phyloP scores from a whole-genome alignment of 495 filamentous ascomycete genomes.

The Lasiosphaeria ovina region DNA sequence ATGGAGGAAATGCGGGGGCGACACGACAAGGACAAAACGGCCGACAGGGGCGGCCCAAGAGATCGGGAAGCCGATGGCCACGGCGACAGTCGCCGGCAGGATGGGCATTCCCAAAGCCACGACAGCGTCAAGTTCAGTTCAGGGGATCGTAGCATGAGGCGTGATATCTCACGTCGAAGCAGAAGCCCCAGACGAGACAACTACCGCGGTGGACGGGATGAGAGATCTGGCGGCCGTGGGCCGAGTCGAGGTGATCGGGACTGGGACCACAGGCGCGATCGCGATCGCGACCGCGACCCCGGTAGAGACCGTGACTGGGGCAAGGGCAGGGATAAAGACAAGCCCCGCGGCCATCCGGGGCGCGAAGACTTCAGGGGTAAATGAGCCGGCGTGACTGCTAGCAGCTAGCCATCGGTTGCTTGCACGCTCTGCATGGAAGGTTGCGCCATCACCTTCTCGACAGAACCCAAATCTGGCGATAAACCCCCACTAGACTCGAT shows the following conservation, averaged over 20 bases:
- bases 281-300: conserved; percentile 10
- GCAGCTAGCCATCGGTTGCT: conserved; percentile 7
- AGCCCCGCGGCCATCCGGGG: conserved; percentile 5
- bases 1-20: conserved; percentile 60
- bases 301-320: neutral
- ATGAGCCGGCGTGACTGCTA: conserved; percentile 8
- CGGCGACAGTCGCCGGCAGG: conserved; percentile 13
- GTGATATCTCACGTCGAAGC: conserved; percentile 32
- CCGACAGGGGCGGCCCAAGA: conserved; percentile 9
- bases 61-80: conserved; percentile 1
- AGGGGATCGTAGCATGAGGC: conserved; percentile 19
- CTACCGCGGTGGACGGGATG: conserved; percentile 25
- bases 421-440: neutral
- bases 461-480: neutral
- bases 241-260: conserved; percentile 26
- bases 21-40: conserved; percentile 31
- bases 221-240: conserved; percentile 10
- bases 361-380: conserved; percentile 20
- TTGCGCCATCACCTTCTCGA: neutral
- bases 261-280: conserved; percentile 21
- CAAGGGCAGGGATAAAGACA: neutral
- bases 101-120: conserved; percentile 15
- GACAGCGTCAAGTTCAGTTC: conserved; percentile 14
- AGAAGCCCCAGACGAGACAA: conserved; percentile 38
- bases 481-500: neutral